Evolutionary conservation across 2,329 filamentous ascomycete genomes (phyloP).

Genomic region (Arthroderma uncinatum): DNA sequence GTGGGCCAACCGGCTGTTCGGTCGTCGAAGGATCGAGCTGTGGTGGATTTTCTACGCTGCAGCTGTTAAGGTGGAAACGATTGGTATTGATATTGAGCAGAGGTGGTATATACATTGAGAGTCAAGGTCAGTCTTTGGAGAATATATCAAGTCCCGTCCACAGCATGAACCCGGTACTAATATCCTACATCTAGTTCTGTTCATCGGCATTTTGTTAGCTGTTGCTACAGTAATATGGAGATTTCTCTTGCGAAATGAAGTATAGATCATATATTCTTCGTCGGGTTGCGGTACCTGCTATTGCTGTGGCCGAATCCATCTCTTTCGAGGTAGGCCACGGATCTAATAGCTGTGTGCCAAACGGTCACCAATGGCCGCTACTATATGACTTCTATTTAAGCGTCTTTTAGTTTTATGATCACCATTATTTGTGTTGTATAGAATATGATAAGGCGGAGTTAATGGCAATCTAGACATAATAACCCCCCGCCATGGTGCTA

Average conservation of each 20-base stretch:
- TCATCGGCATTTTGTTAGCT: not conserved
- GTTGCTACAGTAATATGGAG: not conserved
- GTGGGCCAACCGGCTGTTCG: conserved; percentile 24
- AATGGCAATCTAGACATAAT: no score
- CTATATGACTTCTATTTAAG: no score
- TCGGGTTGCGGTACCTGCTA: no score
- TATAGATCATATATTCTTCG: no score
- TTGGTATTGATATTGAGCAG: conserved; percentile 4
- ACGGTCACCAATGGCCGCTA: no score
- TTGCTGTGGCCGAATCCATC: no score
- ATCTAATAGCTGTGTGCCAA: no score
- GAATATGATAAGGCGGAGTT: no score
- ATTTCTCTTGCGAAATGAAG: not conserved
- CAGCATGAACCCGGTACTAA: not conserved
- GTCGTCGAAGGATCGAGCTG: conserved; percentile 27
- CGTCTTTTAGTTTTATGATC: no score
- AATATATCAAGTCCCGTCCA: not conserved
- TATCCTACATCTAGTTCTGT: not conserved
- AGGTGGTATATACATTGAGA: conserved; percentile 4
- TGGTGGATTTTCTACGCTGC: conserved; percentile 3
- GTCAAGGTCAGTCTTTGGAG: conserved; percentile 7
- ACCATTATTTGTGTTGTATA: no score
- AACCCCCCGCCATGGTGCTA: no score
- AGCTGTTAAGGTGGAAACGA: not conserved
- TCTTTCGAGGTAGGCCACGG: no score